Evolutionary conservation across 306 rosid species (phyloP), one percentile per base, ranked within the genome.

Genomic region (Sophora flavescens): DNA sequence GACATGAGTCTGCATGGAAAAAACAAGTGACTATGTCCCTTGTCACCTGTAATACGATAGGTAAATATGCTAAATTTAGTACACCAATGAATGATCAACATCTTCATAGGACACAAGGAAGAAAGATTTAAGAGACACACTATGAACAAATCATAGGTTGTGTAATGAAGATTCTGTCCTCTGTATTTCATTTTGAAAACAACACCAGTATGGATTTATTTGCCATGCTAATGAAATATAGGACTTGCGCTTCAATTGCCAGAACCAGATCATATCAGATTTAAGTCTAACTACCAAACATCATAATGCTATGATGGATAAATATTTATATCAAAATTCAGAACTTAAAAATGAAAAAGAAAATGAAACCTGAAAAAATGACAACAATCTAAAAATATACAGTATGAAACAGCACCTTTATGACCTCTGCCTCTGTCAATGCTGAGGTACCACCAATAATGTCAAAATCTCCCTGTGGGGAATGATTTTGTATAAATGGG

Each of bases 381-480:
- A 48, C 32, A 78, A 77, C 7, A 72, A 26, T 41, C 57, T 47
- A 73, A 63, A 69, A 73, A 39, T 16, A 59, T 42, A 74, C 52
- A 58, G 50, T 67, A 75, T 61, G 71, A 77, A 45, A 13, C 58
- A 58, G 63, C 74, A 91, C 98, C 98, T 94, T 94, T 84, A 94
- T 86, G 79, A 86, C 91, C 83, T 92, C 98, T 69, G 97, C 96
- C 77, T 94, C 98, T 58, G 96, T 86, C 87, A 94, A 78, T 51
- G 88, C 87, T 28, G 96, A 85, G 67, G 89, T 79, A 57, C 97
- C 97, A 68, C 98, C 98, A 85, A 94, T 84, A 80, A 94, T 89
- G 82, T 94, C 98, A 80, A 91, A 94, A 89, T 94, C 98, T 70
- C 95, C 97, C 98, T 94, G 87, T 82, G 62, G 70, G 28, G 75